Conservation (phyloP, 331 rosid genomes). For the Cydonia oblonga region DNA sequence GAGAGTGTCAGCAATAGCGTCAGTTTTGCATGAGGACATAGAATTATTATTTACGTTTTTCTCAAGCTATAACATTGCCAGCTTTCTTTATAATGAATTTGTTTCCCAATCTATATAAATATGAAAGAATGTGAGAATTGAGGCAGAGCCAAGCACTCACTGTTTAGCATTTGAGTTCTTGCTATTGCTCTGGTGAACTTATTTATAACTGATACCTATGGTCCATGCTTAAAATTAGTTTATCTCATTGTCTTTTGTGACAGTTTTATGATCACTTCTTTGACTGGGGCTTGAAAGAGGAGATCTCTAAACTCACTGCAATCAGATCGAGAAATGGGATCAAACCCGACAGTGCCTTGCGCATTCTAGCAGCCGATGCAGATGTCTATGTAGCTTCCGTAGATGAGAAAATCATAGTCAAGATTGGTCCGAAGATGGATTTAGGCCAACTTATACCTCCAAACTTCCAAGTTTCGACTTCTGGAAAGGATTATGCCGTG, state of each 20-base stretch:
- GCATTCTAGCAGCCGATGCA: constrained; percentile 4
- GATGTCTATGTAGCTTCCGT: constrained; percentile 4
- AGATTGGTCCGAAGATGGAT: constrained; percentile 2
- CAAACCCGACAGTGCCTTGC: constrained; percentile 3
- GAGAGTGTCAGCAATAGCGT: not conserved
- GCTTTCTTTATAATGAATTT: not conserved
- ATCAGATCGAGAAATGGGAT: constrained; percentile 15
- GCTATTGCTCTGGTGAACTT: not conserved
- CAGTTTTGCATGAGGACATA: no score
- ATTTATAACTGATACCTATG: not conserved
- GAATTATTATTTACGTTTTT: no score
- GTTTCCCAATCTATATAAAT: not conserved
- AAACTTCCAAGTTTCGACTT: not conserved
- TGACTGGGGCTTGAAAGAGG: not conserved
- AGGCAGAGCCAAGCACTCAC: not conserved
- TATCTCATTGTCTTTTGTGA: not conserved
- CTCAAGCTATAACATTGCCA: not conserved
- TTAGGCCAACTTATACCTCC: constrained; percentile 3
- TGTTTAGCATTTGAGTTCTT: not conserved
- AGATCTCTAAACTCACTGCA: constrained; percentile 2
- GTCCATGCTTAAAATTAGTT: not conserved
- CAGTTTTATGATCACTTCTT: constrained; percentile 23
- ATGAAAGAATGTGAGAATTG: not conserved
- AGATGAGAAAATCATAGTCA: constrained; percentile 9
- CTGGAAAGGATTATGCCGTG: constrained; percentile 3